Evolutionary conservation across 2,329 filamentous ascomycete genomes (phyloP), one percentile per base, ranked within the genome.

Genomic region (Sordariomycetes sp.): DNA sequence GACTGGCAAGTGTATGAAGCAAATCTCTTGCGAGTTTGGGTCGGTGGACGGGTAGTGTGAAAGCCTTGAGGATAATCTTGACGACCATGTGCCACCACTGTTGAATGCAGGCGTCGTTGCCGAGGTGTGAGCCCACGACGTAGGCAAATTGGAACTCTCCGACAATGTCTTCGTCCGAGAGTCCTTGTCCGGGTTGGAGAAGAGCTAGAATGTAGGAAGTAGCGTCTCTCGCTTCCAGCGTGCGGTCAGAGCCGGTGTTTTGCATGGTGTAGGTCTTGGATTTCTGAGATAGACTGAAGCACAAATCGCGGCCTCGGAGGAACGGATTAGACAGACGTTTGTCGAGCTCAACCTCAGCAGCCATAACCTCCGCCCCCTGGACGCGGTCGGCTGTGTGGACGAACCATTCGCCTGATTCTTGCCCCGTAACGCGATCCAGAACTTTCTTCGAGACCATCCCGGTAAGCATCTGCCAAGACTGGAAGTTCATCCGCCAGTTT

Each of bases 121-220:
- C 67, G 2, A 79, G 63, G 35, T 73, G 63, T 48, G 70, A 64
- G 24, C 74, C 75, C 0, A 67, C 68, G 5, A 79, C 45, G 44
- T 70, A 80, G 27, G 66, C 64, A 47, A 79, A 70, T 43, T 80
- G 75, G 3, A 79, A 50, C 46, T 81, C 75, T 30, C 73, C 75
- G 5, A 74, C 49, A 18, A 79, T 51, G 35, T 73, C 66, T 2
- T 57, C 54, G 21, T 59, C 58, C 1, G 37, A 39, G 8, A 56
- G 17, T 6, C 44, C 33, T 20, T 42, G 42, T 12, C 39, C 32
- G 3, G 47, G 25, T 17, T 56, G 47, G 12, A 75, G 53, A 5
- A 61, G 44, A 6, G 58, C 53, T 12, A 50, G 34, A 24, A 78
- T 55, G 45, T 71, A 66, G 8, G 51, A 42, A 1, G 66, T 71